These are phyloP conservation scores for Lactifluus pinguis DNA, from an alignment of 768 basidiomycete species.

Conservation along the genomic window DNA sequence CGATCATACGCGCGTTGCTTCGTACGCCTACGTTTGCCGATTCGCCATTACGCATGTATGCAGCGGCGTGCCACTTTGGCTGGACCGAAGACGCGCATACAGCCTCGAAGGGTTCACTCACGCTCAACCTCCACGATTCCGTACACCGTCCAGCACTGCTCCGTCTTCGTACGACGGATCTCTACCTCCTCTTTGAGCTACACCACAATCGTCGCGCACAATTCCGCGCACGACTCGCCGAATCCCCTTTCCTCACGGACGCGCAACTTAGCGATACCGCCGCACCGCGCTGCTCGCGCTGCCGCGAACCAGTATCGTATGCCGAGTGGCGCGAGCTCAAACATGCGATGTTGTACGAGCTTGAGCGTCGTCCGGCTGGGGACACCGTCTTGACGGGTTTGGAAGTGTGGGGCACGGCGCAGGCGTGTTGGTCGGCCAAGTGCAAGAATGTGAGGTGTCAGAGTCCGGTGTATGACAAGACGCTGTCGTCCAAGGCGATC, in stretches of 20 bases:
- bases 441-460: slow-evolving; percentile 39
- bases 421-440: slow-evolving; percentile 50
- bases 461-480: slow-evolving; percentile 47
- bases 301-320: slow-evolving; percentile 42
- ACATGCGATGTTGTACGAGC: slow-evolving; percentile 44
- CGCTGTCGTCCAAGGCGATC: slow-evolving; percentile 45
- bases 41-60: slow-evolving; percentile 45
- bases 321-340: slow-evolving; percentile 60
- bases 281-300: slow-evolving; percentile 46
- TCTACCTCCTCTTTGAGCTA: slow-evolving; percentile 45
- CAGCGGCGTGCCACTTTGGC: slow-evolving; percentile 45
- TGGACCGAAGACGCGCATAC: slow-evolving; percentile 49
- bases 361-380: slow-evolving; percentile 50
- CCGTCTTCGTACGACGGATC: slow-evolving; percentile 40
- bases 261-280: slow-evolving; percentile 33
- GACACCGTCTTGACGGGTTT: slow-evolving; percentile 50
- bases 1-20: slow-evolving; percentile 49
- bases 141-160: slow-evolving; percentile 37
- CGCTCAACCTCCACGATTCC: slow-evolving; percentile 41
- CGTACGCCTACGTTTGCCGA: slow-evolving; percentile 42
- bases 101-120: slow-evolving; percentile 48
- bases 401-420: slow-evolving; percentile 47
- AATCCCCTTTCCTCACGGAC: slow-evolving; percentile 40
- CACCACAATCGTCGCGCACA: slow-evolving; percentile 44
- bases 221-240: slow-evolving; percentile 41